A percentile compares a stretch with the other conserved stretches of the same genome.
Conservation (phyloP, 768 basidiomycete species). For the Mrakia blollopis region DNA sequence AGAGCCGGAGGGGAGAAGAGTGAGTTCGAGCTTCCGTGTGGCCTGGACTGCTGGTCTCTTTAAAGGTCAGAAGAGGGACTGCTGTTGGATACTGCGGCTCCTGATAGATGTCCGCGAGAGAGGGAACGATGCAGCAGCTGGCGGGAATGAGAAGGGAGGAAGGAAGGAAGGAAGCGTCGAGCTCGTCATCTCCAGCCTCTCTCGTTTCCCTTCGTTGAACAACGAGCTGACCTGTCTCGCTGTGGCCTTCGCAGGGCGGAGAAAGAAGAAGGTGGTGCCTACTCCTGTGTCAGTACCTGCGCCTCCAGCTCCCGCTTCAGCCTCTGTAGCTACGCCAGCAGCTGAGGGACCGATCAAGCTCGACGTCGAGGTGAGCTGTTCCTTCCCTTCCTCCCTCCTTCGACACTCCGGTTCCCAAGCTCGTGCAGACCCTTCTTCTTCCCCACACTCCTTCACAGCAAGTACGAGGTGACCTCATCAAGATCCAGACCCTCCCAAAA, state of each 20-base stretch:
- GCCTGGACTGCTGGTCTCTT: too few relatives aligned
- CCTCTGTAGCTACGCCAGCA: neutral
- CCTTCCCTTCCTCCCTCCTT: neutral
- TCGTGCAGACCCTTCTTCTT: neutral
- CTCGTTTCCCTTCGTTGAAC: neutral
- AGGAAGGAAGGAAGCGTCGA: neutral
- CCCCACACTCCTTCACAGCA: neutral
- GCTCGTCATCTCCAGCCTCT: neutral
- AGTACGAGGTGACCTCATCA: conserved; percentile 15
- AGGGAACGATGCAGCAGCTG: too few relatives aligned
- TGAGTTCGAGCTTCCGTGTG: neutral
- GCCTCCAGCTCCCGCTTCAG: neutral
- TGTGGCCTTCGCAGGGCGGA: neutral
- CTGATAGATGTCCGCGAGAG: neutral
- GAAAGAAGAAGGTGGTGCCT: neutral
- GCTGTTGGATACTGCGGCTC: too few relatives aligned
- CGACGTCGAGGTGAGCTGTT: neutral
- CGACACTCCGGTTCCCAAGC: neutral
- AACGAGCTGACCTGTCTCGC: neutral
- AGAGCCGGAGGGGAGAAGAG: neutral
- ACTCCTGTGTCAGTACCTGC: too few relatives aligned
- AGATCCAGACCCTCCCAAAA: conserved; percentile 4
- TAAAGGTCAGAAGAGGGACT: too few relatives aligned
- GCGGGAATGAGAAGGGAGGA: neutral
- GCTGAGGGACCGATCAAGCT: neutral